Evolutionary conservation across 2,329 filamentous ascomycete species (phyloP).

Genomic region (Microcyclosporella mali): DNA sequence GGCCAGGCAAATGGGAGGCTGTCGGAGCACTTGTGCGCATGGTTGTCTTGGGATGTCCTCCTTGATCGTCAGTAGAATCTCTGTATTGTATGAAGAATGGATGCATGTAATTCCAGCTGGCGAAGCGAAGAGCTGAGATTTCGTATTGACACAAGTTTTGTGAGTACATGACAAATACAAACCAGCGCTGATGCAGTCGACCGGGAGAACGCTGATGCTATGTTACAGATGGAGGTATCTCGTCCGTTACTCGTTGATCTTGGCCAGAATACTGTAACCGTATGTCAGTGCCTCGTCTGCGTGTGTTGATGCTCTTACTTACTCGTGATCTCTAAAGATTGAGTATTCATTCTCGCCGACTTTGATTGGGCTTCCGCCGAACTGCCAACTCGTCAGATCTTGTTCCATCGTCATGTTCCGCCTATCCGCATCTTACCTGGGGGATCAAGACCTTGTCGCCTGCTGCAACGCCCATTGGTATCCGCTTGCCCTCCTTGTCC

Average conservation of each 20-base stretch:
- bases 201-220: constrained; percentile 17
- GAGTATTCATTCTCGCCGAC: constrained; percentile 95
- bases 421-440: constrained; percentile 55
- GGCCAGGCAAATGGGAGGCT: too few species aligned
- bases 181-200: constrained; percentile 4
- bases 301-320: constrained; percentile 39
- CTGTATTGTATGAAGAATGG: too few species aligned
- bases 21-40: too few species aligned
- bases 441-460: constrained; percentile 96
- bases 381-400: constrained; percentile 47
- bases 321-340: constrained; percentile 97
- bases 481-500: constrained; percentile 82
- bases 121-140: constrained; percentile 8
- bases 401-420: constrained; percentile 1
- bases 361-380: constrained; percentile 90
- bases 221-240: constrained; percentile 22
- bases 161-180: constrained; percentile 7
- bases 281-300: constrained; percentile 14
- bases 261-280: constrained; percentile 79
- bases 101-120: not conserved
- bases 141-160: constrained; percentile 6
- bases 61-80: too few species aligned
- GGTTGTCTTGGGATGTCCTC: too few species aligned
- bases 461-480: constrained; percentile 72
- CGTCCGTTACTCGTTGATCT: constrained; percentile 82